Evolutionary conservation across 2,329 filamentous ascomycete genomes (phyloP).

Genomic region (Pseudogymnoascus sp.): DNA sequence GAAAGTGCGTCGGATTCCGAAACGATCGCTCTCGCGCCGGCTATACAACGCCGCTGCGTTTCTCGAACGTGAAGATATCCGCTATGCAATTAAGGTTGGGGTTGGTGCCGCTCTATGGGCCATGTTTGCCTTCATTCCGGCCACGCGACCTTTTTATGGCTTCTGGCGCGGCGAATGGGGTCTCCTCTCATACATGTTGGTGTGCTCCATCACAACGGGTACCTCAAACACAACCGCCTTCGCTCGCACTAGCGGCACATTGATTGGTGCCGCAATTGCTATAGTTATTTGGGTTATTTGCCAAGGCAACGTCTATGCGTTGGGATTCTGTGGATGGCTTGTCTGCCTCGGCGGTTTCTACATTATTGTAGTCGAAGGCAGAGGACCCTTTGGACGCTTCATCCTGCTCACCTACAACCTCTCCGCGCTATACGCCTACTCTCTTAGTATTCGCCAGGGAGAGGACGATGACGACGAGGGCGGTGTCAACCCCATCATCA

Average conservation of each 20-base stretch:
- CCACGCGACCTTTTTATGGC: constrained; percentile 70
- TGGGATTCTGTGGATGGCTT: constrained; percentile 75
- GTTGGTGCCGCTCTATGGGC: constrained; percentile 84
- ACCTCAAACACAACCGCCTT: constrained; percentile 89
- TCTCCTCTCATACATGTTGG: constrained; percentile 92
- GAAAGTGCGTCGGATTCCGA: neutral
- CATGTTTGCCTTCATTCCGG: constrained; percentile 74
- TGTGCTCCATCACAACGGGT: constrained; percentile 95
- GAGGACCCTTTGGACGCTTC: constrained; percentile 85
- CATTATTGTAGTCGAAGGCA: constrained; percentile 74
- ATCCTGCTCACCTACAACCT: constrained; percentile 95
- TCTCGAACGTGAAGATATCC: constrained; percentile 28
- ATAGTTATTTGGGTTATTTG: constrained; percentile 71
- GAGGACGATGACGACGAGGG: constrained; percentile 85
- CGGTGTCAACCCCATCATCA: constrained; percentile 72
- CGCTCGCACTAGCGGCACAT: constrained; percentile 77
- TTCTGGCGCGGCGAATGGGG: constrained; percentile 97
- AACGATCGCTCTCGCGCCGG: neutral
- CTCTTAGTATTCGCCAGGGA: constrained; percentile 68
- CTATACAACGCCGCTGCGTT: neutral
- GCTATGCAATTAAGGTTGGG: constrained; percentile 88
- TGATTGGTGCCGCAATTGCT: constrained; percentile 69
- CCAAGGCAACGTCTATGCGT: constrained; percentile 60
- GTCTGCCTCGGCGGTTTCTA: constrained; percentile 81
- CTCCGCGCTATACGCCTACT: constrained; percentile 88